Conservation (phyloP, 331 rosid genomes). For the Cydonia oblonga region DNA sequence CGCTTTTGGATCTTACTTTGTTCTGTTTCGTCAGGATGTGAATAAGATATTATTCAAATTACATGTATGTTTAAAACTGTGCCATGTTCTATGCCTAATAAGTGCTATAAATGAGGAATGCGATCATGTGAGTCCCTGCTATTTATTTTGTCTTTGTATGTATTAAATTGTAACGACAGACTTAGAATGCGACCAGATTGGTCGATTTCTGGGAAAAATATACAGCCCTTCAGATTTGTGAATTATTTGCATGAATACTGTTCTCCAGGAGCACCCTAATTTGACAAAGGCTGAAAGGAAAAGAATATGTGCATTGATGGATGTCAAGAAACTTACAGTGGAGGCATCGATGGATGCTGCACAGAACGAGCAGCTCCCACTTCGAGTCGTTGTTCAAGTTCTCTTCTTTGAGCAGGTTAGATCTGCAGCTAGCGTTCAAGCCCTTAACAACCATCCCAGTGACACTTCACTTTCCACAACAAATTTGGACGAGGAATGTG, state of each 20-base stretch:
- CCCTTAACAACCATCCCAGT: conserved; percentile 9
- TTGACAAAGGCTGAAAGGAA: conserved; percentile 77
- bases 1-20: not conserved
- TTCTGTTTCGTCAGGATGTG: not conserved
- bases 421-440: conserved; percentile 27
- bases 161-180: not conserved
- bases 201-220: not conserved
- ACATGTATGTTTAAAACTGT: not conserved
- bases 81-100: not conserved
- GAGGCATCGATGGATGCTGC: conserved; percentile 82
- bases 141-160: not conserved
- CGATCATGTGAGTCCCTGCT: not conserved
- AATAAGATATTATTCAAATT: not conserved
- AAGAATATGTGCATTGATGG: conserved; percentile 55
- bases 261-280: conserved; percentile 60
- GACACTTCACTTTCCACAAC: conserved; percentile 19
- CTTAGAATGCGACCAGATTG: not conserved
- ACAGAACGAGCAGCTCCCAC: conserved; percentile 86
- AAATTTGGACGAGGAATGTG: conserved; percentile 34
- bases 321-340: conserved; percentile 63
- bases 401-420: conserved; percentile 84
- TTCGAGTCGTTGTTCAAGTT: conserved; percentile 86
- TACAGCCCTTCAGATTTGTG: not conserved
- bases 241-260: not conserved
- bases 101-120: not conserved